These are phyloP conservation scores for Oldenlandia corymbosa DNA, from an alignment of 257 asterid genomes.

Conservation along the genomic window DNA sequence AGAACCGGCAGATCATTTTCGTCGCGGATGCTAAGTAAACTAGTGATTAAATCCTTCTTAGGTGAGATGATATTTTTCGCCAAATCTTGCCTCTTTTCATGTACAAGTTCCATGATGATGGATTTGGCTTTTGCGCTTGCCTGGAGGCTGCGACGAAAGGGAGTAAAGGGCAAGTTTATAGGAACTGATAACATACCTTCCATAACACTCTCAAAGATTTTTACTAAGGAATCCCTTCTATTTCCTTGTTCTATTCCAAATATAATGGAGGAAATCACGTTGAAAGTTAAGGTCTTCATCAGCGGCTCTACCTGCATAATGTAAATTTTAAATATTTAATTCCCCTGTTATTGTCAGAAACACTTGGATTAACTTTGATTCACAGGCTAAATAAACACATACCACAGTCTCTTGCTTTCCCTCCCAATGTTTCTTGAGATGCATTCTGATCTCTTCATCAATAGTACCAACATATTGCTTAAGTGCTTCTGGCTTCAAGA, in stretches of 20 bases:
- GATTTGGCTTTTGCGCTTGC: conserved; percentile 41
- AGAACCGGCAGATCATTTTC: neutral
- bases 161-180: conserved; percentile 50
- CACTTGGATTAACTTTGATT: no score
- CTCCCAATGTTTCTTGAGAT: conserved; percentile 45
- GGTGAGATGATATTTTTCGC: no score
- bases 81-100: conserved; percentile 36
- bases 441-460: conserved; percentile 44
- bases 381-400: conserved; percentile 7
- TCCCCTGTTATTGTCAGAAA: no score
- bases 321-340: no score
- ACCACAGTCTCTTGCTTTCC: conserved; percentile 45
- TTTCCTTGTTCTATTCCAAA: conserved; percentile 46
- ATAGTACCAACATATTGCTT: conserved; percentile 49
- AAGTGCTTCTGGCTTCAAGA: conserved; percentile 52
- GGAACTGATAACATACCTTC: conserved; percentile 67
- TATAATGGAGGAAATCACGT: conserved; percentile 53
- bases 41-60: no score
- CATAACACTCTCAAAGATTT: conserved; percentile 37
- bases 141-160: conserved; percentile 55
- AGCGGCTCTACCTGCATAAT: no score
- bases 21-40: conserved; percentile 8
- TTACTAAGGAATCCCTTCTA: conserved; percentile 31
- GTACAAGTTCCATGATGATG: conserved; percentile 40
- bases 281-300: conserved; percentile 61